Evolutionary conservation across 345 rosid species (phyloP).

Genomic region (Gossypium thurberi): DNA sequence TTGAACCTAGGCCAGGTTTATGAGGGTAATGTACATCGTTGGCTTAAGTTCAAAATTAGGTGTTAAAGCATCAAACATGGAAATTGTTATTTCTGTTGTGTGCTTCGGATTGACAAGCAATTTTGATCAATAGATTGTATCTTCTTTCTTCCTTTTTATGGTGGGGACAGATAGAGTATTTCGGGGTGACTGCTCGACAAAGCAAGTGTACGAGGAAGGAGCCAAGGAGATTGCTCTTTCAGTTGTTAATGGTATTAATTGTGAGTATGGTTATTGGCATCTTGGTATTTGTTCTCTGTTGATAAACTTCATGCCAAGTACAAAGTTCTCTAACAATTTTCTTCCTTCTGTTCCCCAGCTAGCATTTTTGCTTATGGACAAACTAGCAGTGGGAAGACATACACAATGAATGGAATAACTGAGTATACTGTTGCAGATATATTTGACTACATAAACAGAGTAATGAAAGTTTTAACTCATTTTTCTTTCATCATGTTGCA

Average conservation of each 20-base stretch:
- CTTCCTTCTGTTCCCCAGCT: conserved; percentile 41
- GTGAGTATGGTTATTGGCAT: conserved; percentile 38
- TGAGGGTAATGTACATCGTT: neutral
- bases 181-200: conserved; percentile 77
- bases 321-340: conserved; percentile 2
- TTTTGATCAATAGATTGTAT: conserved; percentile 1
- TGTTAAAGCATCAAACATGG: conserved; percentile 10
- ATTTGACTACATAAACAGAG: conserved; percentile 73
- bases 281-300: neutral
- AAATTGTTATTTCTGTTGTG: neutral
- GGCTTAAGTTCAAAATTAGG: neutral
- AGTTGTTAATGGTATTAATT: conserved; percentile 81
- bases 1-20: conserved; percentile 6
- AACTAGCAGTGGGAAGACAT: conserved; percentile 98
- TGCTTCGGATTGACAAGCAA: neutral
- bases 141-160: conserved; percentile 12
- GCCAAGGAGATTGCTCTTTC: conserved; percentile 84
- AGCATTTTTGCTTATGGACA: conserved; percentile 98
- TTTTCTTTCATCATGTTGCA: conserved; percentile 7
- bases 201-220: conserved; percentile 75
- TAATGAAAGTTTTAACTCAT: conserved; percentile 26
- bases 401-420: conserved; percentile 93
- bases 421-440: conserved; percentile 81
- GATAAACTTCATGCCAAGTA: neutral
- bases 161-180: conserved; percentile 70